Evolutionary conservation across 2,329 filamentous ascomycete species (phyloP), one percentile per base, ranked within the genome.

Genomic region (Ascochyta rabiei): DNA sequence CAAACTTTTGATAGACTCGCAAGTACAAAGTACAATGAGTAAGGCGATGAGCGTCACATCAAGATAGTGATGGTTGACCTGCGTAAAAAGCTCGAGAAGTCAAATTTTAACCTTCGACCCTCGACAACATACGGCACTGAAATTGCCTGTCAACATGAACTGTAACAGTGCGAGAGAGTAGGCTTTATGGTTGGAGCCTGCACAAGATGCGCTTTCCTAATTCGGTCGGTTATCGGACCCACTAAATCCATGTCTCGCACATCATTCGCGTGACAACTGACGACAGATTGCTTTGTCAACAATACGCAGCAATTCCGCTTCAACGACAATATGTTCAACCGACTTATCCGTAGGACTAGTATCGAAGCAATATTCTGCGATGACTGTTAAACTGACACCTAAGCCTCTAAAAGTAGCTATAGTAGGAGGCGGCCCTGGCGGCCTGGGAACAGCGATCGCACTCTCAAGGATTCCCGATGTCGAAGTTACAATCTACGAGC

Each of bases 391-490:
- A 23, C 19, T 45, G 12, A 44, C 48, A 2, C 21, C 48, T 10
- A 41, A 19, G 12, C 40, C 21, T 10, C 37, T 57, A n/a, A 53
- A 35, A 12, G 59, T 76, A 3, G 77, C 76, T 4, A 77, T 80
- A 23, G 63, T 78, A 23, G 77, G 77, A 23, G 75, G 67, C 6
- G 75, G 75, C 12, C 74, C 74, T 0, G 75, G 71, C 4, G 73
- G 77, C 8, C 63, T 82, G 1, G 78, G 72, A 7, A 73, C 78
- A 2, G 80, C 79, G 3, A 81, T 82, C 43, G 78, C 77, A 1
- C 64, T 82, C 1, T 77, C 75, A 0, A 61, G 72, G 34, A 60
- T 80, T 2, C 73, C 76, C 0, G 75, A 78, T 33, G 66, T 82
- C 8, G 63, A 77, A 16, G 73, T 79, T 3, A 74, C 66, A 0